phyloP scores from a whole-genome alignment of 2,329 filamentous ascomycete species.

The Nothomitra cinnamomea region DNA sequence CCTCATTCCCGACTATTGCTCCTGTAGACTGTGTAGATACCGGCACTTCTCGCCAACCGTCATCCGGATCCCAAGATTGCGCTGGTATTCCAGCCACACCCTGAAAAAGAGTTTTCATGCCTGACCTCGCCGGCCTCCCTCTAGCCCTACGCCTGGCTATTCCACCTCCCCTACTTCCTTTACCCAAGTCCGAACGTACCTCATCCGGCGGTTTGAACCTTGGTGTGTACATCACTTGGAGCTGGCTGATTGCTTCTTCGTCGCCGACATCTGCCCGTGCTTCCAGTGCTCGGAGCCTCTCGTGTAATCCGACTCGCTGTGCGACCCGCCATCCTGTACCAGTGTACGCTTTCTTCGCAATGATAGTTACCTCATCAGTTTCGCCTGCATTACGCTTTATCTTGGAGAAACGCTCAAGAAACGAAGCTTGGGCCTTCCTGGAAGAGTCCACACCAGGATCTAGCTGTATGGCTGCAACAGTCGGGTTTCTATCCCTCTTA shows the following conservation, averaged over 20 bases:
- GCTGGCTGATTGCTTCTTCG: background rate
- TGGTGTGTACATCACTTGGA: background rate
- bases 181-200: too few species aligned
- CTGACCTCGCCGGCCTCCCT: too few species aligned
- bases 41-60: too few species aligned
- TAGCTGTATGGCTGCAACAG: constrained; percentile 1
- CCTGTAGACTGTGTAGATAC: too few species aligned
- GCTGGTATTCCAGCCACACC: too few species aligned
- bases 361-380: constrained; percentile 45
- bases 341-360: constrained; percentile 22
- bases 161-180: too few species aligned
- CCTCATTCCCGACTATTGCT: too few species aligned
- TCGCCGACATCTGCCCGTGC: background rate
- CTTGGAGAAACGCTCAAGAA: constrained; percentile 48
- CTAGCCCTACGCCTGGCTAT: too few species aligned
- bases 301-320: background rate
- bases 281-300: background rate
- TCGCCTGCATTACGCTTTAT: constrained; percentile 49
- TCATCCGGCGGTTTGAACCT: background rate
- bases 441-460: background rate
- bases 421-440: constrained; percentile 30
- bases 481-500: background rate
- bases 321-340: constrained; percentile 4
- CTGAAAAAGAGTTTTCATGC: too few species aligned
- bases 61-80: too few species aligned